Percentiles rank a stretch among this genome's conserved stretches.
These are phyloP conservation scores for Arthrobotrys musiformis DNA, from an alignment of 2,329 filamentous ascomycete species.

Conservation along the genomic window DNA sequence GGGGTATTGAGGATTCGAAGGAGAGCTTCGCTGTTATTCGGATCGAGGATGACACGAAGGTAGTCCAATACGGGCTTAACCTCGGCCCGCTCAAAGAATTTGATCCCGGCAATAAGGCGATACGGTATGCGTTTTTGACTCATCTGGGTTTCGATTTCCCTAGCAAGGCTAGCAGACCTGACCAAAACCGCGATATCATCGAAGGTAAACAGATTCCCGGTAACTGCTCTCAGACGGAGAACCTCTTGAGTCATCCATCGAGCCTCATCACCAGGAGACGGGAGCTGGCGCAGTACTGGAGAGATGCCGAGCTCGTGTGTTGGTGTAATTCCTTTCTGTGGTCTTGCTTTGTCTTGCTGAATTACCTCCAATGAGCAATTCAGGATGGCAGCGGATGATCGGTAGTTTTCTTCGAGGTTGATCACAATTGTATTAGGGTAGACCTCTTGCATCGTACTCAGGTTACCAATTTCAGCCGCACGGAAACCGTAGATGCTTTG, in stretches of 20 bases:
- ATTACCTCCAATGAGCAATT: conserved; percentile 84
- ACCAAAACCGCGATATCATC: conserved; percentile 87
- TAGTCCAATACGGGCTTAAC: conserved; percentile 91
- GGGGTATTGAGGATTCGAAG: conserved; percentile 86
- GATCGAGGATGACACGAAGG: conserved; percentile 82
- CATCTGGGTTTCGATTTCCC: conserved; percentile 84
- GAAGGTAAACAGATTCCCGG: conserved; percentile 76
- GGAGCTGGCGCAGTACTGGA: conserved; percentile 81
- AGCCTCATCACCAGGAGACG: conserved; percentile 77
- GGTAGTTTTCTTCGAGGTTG: conserved; percentile 91
- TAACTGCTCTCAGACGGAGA: conserved; percentile 74
- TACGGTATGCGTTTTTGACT: conserved; percentile 86
- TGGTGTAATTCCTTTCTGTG: conserved; percentile 80
- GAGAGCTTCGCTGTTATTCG: conserved; percentile 86
- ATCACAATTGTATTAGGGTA: conserved; percentile 84
- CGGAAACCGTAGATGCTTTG: conserved; percentile 98
- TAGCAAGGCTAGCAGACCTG: conserved; percentile 82
- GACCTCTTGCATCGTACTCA: conserved; percentile 78
- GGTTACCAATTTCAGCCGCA: conserved; percentile 89
- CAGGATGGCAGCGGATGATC: conserved; percentile 87
- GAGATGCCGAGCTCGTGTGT: conserved; percentile 82
- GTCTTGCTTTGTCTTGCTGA: conserved; percentile 84
- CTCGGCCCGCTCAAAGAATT: conserved; percentile 91
- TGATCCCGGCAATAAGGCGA: conserved; percentile 88
- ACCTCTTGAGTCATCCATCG: conserved; percentile 91